Evolutionary conservation across 1,139 yeast genomes (phyloP).

Genomic region (Wickerhamiella infanticola): DNA sequence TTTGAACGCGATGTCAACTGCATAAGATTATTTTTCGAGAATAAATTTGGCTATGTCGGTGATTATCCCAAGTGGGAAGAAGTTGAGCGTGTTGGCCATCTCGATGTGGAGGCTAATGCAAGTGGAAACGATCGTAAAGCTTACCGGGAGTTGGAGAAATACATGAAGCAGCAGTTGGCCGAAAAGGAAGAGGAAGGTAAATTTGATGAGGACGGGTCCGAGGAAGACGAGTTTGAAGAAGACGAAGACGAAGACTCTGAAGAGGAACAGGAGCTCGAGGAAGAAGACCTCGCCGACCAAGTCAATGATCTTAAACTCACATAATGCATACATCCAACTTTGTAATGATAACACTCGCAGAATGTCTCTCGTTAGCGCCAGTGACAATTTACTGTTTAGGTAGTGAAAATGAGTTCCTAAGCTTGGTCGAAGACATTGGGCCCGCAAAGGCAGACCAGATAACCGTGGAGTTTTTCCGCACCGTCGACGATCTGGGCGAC

Average conservation of each 20-base stretch:
- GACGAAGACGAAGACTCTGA: conserved; percentile 16
- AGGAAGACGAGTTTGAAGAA: conserved; percentile 12
- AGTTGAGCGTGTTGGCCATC: conserved; percentile 45
- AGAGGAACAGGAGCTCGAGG: conserved; percentile 24
- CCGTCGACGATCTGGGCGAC: not conserved
- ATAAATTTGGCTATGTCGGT: conserved; percentile 55
- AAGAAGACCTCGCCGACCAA: conserved; percentile 21
- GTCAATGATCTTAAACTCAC: not conserved
- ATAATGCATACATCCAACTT: not conserved
- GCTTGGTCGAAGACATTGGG: not conserved
- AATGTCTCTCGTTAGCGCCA: not conserved
- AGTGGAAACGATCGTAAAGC: conserved; percentile 77
- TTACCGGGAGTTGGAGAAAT: conserved; percentile 58
- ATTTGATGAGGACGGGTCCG: conserved; percentile 16
- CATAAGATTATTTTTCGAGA: conserved; percentile 63
- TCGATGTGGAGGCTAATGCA: conserved; percentile 78
- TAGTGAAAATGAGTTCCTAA: not conserved
- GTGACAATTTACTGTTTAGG: not conserved
- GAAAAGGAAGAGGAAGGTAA: conserved; percentile 23
- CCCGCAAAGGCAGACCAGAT: not conserved
- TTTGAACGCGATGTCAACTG: conserved; percentile 90
- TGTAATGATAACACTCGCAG: not conserved
- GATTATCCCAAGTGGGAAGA: conserved; percentile 75
- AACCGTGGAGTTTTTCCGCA: not conserved
- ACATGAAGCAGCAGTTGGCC: conserved; percentile 43